Evolutionary conservation across 208 protist species (phyloP).

Genomic region (Trypanosoma boissoni): DNA sequence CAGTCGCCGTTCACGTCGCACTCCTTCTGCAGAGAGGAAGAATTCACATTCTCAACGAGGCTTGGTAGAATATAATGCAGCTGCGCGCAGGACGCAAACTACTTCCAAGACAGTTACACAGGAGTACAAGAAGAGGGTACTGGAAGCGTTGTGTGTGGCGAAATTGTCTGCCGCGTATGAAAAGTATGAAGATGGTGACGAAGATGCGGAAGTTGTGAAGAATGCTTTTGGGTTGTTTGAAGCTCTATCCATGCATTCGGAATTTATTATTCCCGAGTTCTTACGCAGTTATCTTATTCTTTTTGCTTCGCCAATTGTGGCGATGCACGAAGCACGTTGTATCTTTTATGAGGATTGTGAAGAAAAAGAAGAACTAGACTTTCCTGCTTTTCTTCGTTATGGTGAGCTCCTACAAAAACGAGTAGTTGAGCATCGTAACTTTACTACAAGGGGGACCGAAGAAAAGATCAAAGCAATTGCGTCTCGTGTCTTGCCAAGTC

Average conservation of each 20-base stretch:
- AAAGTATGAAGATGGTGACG: slow-evolving; percentile 4
- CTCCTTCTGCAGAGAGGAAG: neutral
- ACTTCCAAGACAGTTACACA: too few relatives aligned
- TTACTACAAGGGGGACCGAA: slow-evolving; percentile 35
- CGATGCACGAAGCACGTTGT: slow-evolving; percentile 50
- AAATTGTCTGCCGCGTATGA: slow-evolving; percentile 23
- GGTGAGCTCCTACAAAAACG: slow-evolving; percentile 43
- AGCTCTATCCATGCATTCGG: slow-evolving; percentile 38
- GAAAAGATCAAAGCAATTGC: slow-evolving; percentile 48
- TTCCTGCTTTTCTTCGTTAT: slow-evolving; percentile 54
- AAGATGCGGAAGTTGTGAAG: slow-evolving; percentile 12
- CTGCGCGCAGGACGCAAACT: slow-evolving; percentile 1
- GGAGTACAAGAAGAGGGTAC: slow-evolving; percentile 14
- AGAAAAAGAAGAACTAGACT: slow-evolving; percentile 39
- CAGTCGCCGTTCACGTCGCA: slow-evolving; percentile 22
- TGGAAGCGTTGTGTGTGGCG: slow-evolving; percentile 16
- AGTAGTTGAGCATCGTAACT: slow-evolving; percentile 50
- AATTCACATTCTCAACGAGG: neutral
- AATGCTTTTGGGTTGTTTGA: slow-evolving; percentile 36
- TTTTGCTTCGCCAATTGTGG: slow-evolving; percentile 55
- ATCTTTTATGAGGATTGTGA: slow-evolving; percentile 75
- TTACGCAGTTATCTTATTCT: slow-evolving; percentile 58
- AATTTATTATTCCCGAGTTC: slow-evolving; percentile 40
- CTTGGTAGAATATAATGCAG: slow-evolving; percentile 2
- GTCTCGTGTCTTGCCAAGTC: slow-evolving; percentile 36